Percentiles rank a stretch among this genome's conserved stretches.
phyloP scores from a whole-genome alignment of 2,329 filamentous ascomycete species.

The Penicillium sp. region DNA sequence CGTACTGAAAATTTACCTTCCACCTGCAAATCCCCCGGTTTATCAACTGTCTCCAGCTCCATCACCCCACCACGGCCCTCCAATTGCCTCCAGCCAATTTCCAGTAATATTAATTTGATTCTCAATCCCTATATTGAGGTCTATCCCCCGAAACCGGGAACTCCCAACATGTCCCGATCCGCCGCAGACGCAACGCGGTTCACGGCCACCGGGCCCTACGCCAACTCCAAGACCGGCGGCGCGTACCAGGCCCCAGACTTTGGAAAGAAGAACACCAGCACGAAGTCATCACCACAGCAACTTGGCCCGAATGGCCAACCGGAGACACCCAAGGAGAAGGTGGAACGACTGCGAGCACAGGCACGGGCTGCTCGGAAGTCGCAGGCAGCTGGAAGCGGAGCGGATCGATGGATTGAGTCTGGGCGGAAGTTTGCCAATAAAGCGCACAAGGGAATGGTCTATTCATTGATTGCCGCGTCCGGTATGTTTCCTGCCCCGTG shows the following conservation, averaged over 20 bases:
- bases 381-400: constrained; percentile 52
- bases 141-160: constrained; percentile 5
- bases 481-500: constrained; percentile 44
- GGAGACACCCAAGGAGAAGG: constrained; percentile 69
- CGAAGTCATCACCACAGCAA: constrained; percentile 16
- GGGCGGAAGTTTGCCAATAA: constrained; percentile 60
- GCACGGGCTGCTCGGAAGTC: constrained; percentile 66
- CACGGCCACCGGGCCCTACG: constrained; percentile 52
- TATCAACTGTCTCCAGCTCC: constrained; percentile 13
- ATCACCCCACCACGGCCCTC: constrained; percentile 10
- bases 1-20: constrained; percentile 32
- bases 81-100: not conserved
- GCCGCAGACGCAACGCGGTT: constrained; percentile 53
- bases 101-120: not conserved
- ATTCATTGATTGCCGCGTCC: constrained; percentile 61
- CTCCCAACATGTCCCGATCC: constrained; percentile 45
- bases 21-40: constrained; percentile 15
- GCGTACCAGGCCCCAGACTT: constrained; percentile 35
- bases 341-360: constrained; percentile 66
- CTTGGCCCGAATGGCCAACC: constrained; percentile 29
- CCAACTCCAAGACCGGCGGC: constrained; percentile 42
- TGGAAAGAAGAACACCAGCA: constrained; percentile 19
- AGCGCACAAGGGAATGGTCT: constrained; percentile 60
- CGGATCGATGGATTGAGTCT: constrained; percentile 55
- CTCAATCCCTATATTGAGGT: not conserved